Evolutionary conservation across 2,329 filamentous ascomycete genomes (phyloP).

Genomic region (Hymenoscyphus infarciens): DNA sequence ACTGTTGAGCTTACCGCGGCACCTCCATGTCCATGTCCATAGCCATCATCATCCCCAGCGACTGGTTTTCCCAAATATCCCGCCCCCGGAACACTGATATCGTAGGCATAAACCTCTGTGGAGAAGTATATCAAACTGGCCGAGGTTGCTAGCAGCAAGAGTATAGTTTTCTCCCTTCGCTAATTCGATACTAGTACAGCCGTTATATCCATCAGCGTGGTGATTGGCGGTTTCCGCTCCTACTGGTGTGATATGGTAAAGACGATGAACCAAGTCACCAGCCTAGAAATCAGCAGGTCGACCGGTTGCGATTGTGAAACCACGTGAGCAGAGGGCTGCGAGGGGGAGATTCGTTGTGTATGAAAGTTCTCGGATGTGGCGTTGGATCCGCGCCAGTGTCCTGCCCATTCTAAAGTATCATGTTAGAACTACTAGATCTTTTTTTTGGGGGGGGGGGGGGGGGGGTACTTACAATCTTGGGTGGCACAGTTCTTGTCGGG

Average conservation of each 20-base stretch:
- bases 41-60: not conserved
- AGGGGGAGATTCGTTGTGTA: constrained; percentile 56
- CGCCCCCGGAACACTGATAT: constrained; percentile 59
- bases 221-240: constrained; percentile 60
- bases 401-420: constrained; percentile 52
- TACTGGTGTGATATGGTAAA: constrained; percentile 60
- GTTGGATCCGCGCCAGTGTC: constrained; percentile 65
- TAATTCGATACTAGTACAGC: constrained; percentile 4
- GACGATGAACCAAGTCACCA: constrained; percentile 62
- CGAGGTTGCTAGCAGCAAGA: constrained; percentile 50
- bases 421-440: not conserved
- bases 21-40: constrained; percentile 4
- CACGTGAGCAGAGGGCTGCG: constrained; percentile 56
- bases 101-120: constrained; percentile 62
- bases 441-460: not conserved
- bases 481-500: constrained; percentile 58
- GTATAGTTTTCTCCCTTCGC: constrained; percentile 9
- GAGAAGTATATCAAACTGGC: constrained; percentile 67
- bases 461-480: constrained; percentile 40
- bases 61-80: constrained; percentile 51
- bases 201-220: constrained; percentile 47
- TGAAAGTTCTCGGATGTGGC: constrained; percentile 58
- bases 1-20: not conserved
- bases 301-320: constrained; percentile 57
- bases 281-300: constrained; percentile 62